Evolutionary conservation across 345 rosid genomes (phyloP), one percentile per base, ranked within the genome.

Genomic region (Hibiscus tridactylites): DNA sequence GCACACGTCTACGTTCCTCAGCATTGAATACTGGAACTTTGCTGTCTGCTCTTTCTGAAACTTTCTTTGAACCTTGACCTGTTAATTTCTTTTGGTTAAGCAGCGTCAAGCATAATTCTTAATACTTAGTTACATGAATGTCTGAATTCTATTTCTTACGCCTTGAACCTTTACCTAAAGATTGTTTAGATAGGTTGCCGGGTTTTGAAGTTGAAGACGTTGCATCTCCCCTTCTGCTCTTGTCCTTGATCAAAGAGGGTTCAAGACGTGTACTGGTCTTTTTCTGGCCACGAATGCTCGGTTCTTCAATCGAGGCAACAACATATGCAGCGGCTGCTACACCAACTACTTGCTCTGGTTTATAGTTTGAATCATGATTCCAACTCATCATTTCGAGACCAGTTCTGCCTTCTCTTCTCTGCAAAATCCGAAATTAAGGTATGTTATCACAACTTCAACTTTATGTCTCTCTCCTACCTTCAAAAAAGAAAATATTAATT

Each of bases 301-400:
- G 61, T 79, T 72, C 82, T 74, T 77, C 62, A 1, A 73, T 19
- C 5, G 71, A 62, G 42, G 54, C 37, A 44, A 86, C 76, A n/a
- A 78, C 89, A 58, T 70, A 79, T 29, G 88, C 81, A 10, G 89
- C 82, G 4, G 91, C 91, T 61, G 88, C 89, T 21, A 80, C 89
- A 2, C 85, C 86, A 8, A 74, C 62, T 11, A 73, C 85, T 31
- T 70, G 61, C 31, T 84, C 88, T 29, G 71, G 28, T 6, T 33
- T 58, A 72, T 58, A 5, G 72, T 24, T 11, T 33, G 75, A 46
- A 67, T 24, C 70, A 68, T 35, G 50, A 49, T 60, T n/a, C 64
- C 16, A 74, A 60, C 78, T 83, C 81, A 61, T 50, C 84, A 72
- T 79, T 74, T 77, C 56, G 61, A 16, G 85, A 72, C 90, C 86